A percentile compares a stretch with the other conserved stretches of the same genome.
Evolutionary conservation across 2,329 filamentous ascomycete genomes (phyloP).

Genomic region (Penicillium olsonii): DNA sequence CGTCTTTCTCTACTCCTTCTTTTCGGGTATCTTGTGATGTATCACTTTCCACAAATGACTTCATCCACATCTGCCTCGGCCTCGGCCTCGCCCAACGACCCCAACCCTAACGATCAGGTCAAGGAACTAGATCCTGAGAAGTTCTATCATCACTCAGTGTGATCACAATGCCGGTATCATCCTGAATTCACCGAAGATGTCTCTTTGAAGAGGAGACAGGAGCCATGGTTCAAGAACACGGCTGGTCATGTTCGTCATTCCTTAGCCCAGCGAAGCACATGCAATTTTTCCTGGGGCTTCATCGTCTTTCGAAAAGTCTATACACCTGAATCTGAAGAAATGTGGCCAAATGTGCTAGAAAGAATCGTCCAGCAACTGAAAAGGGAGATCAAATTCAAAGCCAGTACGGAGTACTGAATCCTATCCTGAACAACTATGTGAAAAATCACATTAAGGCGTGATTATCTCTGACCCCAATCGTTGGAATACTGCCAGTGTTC

Average conservation of each 20-base stretch:
- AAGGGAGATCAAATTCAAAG: not conserved
- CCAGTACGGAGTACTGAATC: not conserved
- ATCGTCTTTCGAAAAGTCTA: not conserved
- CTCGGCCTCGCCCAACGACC: not conserved
- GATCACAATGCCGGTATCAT: not conserved
- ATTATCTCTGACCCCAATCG: not conserved
- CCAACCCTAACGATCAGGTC: not conserved
- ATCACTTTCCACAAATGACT: not conserved
- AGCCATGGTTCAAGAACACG: not conserved
- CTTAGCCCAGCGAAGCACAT: not conserved
- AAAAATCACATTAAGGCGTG: not conserved
- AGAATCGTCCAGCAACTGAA: not conserved
- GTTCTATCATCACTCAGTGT: not conserved
- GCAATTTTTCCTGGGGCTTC: not conserved
- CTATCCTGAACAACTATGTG: not conserved
- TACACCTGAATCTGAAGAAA: not conserved
- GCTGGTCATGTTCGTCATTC: not conserved
- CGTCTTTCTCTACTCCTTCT: not conserved
- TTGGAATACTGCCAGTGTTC: not conserved
- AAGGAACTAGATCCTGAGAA: not conserved
- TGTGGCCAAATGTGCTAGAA: not conserved
- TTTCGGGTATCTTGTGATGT: not conserved
- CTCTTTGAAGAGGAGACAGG: not conserved
- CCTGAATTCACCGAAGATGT: not conserved
- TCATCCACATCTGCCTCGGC: not conserved